Base-by-base conservation (phyloP, 306 rosid species). In the Lablab purpureus region DNA sequence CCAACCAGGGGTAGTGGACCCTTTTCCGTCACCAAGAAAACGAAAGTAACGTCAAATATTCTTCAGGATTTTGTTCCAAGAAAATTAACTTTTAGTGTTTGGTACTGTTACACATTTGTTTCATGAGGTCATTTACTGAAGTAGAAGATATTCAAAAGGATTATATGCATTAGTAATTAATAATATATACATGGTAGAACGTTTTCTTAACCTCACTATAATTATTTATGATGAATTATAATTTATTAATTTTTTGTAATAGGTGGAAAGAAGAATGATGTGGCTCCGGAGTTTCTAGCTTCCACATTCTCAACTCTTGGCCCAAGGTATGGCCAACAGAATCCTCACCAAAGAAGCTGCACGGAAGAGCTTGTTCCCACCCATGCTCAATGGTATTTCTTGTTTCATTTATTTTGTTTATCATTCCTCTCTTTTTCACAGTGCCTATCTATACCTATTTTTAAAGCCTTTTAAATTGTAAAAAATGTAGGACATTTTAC, bases 231-330 rank as follows among this genome's bases (percentile, higher is more conserved):
- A 9, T 34, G 4, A 63, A 13, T 63, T 9, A 32, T 30, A 32
- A 34, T 18, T 6, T 65, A 37, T 37, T 67, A 19, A 10, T 66
- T 19, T 45, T 32, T 82, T 67, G 37, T 81, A 63, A 0, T 30
- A 83, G 88, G 82, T 58, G 85, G 75, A 46, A 79, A 54, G 82
- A 74, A 43, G 75, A 83, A 75, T 10, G 18, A 68, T 2, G 40
- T 55, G 81, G 78, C 59, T 63, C 22, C 56, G 11, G 73, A 32
- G 36, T 71, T 69, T 9, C 32, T 28, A 60, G 49, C 72, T 40
- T 27, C 88, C 13, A 43, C 47, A 62, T 51, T 58, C 56, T 54
- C 80, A 37, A 8, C 71, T 32, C 21, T 56, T 19, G 52, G 71
- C 27, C 66, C 50, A n/a, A 70, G 60, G 72, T n/a, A 21, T 46